phyloP scores from a whole-genome alignment of 2,329 filamentous ascomycete species.

The Colletotrichum cereale region DNA sequence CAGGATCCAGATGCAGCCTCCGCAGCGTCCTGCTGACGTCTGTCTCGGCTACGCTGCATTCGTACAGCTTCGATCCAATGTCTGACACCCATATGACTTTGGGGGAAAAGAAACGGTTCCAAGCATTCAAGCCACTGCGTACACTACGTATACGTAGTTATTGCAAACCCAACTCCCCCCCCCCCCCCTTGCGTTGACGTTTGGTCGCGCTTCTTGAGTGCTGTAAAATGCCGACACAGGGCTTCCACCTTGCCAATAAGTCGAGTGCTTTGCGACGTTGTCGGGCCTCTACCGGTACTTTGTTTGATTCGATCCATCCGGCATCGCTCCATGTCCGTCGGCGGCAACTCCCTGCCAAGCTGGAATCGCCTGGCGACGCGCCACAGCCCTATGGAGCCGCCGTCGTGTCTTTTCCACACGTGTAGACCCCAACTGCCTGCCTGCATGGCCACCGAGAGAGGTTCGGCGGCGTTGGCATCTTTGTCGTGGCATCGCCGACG shows the following conservation, averaged over 20 bases:
- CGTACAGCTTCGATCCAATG: background rate
- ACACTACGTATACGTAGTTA: too few species aligned
- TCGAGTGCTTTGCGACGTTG: background rate
- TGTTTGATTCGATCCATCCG: background rate
- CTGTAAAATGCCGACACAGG: background rate
- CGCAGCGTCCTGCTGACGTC: background rate
- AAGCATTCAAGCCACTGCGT: background rate
- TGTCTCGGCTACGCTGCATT: background rate
- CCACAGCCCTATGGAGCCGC: constrained; percentile 6
- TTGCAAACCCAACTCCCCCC: too few species aligned
- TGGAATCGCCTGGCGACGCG: background rate
- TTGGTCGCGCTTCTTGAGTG: background rate
- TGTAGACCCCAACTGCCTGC: background rate
- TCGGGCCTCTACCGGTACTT: background rate
- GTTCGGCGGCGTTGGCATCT: background rate
- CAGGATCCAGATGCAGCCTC: background rate
- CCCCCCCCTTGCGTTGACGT: background rate
- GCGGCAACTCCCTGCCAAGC: constrained; percentile 4
- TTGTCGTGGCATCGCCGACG: constrained; percentile 3
- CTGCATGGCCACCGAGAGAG: background rate
- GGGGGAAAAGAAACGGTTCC: background rate
- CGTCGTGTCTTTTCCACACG: background rate
- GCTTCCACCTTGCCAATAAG: background rate
- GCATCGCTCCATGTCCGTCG: background rate
- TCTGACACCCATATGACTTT: background rate